These are phyloP conservation scores for Hanseniaspora pseudoguilliermondii DNA, from an alignment of 805 yeast species.

Conservation along the genomic window DNA sequence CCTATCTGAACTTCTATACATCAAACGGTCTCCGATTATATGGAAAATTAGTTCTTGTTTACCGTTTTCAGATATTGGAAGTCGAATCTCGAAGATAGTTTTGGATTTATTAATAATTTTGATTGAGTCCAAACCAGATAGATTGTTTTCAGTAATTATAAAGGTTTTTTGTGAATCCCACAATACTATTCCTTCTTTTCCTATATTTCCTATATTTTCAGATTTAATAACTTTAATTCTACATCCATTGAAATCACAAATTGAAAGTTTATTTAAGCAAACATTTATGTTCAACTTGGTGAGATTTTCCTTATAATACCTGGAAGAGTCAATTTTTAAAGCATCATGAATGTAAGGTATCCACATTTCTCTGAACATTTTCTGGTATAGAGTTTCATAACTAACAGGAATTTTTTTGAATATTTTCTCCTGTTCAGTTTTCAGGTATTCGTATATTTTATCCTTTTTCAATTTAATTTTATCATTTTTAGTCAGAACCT, in stretches of 20 bases:
- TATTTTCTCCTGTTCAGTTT: conserved; percentile 17
- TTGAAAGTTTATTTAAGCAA: conserved; percentile 46
- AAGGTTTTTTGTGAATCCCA: conserved; percentile 74
- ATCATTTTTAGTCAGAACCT: conserved; percentile 18
- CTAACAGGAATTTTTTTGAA: conserved; percentile 27
- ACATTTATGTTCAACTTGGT: conserved; percentile 19
- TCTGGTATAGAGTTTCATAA: conserved; percentile 29
- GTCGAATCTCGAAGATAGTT: conserved; percentile 44
- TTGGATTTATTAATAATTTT: conserved; percentile 57
- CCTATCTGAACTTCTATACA: conserved; percentile 64
- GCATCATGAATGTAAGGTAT: conserved; percentile 50
- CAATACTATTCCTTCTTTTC: conserved; percentile 59
- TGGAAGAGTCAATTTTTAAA: conserved; percentile 26
- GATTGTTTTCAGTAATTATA: conserved; percentile 38
- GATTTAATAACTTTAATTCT: conserved; percentile 44
- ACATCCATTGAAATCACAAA: conserved; percentile 79
- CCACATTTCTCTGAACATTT: conserved; percentile 55
- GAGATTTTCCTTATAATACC: conserved; percentile 10
- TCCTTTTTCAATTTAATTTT: conserved; percentile 14
- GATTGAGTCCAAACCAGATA: conserved; percentile 46
- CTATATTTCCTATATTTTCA: conserved; percentile 44
- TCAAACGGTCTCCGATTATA: conserved; percentile 67
- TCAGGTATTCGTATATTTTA: conserved; percentile 20
- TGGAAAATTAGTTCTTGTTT: conserved; percentile 37
- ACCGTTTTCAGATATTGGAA: conserved; percentile 24